A percentile compares a stretch with the other conserved stretches of the same genome.
phyloP scores from a whole-genome alignment of 352 stramenopile species.

The Phytophthora melonis region DNA sequence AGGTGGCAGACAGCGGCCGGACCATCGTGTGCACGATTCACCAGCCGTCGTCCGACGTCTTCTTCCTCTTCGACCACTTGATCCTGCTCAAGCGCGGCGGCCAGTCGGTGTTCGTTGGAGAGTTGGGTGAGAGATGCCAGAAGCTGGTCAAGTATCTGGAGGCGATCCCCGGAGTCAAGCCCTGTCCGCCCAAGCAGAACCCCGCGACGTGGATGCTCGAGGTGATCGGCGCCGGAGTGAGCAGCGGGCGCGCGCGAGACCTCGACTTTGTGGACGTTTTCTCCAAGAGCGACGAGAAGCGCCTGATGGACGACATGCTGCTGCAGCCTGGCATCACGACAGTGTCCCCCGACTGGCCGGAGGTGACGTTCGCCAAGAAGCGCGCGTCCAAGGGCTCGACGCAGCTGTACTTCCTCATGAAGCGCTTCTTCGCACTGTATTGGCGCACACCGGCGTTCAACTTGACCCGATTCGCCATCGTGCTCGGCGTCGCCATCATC shows the following conservation, averaged over 20 bases:
- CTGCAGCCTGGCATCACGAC: conserved; percentile 22
- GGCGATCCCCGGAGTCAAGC: conserved; percentile 40
- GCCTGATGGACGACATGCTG: conserved; percentile 23
- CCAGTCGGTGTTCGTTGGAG: conserved; percentile 78
- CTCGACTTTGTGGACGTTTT: conserved; percentile 44
- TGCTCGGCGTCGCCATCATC: conserved; percentile 27
- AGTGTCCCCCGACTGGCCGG: conserved; percentile 14
- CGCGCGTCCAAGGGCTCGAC: conserved; percentile 27
- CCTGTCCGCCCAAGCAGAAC: conserved; percentile 43
- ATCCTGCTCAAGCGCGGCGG: conserved; percentile 66
- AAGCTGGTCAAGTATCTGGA: conserved; percentile 33
- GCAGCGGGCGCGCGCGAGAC: conserved; percentile 69
- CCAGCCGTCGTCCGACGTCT: conserved; percentile 86
- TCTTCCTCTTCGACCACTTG: conserved; percentile 80
- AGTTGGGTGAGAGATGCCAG: conserved; percentile 58
- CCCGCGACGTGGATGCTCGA: conserved; percentile 36
- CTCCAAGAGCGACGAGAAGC: conserved; percentile 29
- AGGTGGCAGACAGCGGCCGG: conserved; percentile 65
- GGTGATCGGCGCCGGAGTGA: conserved; percentile 43
- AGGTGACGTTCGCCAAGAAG: conserved; percentile 40
- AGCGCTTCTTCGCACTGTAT: conserved; percentile 40
- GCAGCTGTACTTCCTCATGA: conserved; percentile 51
- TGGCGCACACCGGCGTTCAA: conserved; percentile 74
- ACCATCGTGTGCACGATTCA: conserved; percentile 93
- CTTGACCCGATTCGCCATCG: conserved; percentile 33